phyloP scores from a whole-genome alignment of 768 basidiomycete genomes.

The Boletellus sp. region DNA sequence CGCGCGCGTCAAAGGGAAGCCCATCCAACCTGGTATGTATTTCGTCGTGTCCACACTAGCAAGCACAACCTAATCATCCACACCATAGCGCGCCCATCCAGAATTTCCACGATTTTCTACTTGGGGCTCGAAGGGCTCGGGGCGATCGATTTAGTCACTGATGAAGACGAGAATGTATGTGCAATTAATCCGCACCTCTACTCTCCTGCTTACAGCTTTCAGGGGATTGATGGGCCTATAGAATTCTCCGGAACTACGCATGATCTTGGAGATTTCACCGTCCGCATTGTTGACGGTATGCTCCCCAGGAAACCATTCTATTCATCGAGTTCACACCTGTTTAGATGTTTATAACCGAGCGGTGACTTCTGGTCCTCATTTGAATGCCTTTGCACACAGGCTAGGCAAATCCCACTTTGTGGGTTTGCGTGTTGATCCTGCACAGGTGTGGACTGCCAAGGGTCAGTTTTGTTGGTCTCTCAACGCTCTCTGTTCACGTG shows the following conservation, averaged over 20 bases:
- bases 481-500: neutral
- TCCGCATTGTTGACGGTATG: constrained; percentile 76
- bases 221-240: constrained; percentile 76
- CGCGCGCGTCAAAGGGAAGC: constrained; percentile 76
- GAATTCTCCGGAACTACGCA: constrained; percentile 70
- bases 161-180: constrained; percentile 69
- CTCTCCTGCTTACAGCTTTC: constrained; percentile 7
- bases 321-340: constrained; percentile 6
- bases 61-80: constrained; percentile 25
- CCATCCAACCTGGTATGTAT: constrained; percentile 56
- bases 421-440: constrained; percentile 57
- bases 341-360: constrained; percentile 60
- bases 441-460: constrained; percentile 82
- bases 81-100: constrained; percentile 43
- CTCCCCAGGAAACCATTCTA: neutral
- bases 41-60: neutral
- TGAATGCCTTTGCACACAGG: constrained; percentile 53
- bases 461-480: constrained; percentile 38
- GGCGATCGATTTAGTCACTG: constrained; percentile 72
- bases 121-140: constrained; percentile 86
- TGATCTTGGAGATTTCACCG: constrained; percentile 77
- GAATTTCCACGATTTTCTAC: constrained; percentile 81
- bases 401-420: constrained; percentile 70
- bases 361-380: constrained; percentile 52
- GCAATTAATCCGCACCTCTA: neutral